Percentiles rank a stretch among this genome's conserved stretches.
phyloP scores from a whole-genome alignment of 2,329 filamentous ascomycete genomes.

The Cercospora sp. region DNA sequence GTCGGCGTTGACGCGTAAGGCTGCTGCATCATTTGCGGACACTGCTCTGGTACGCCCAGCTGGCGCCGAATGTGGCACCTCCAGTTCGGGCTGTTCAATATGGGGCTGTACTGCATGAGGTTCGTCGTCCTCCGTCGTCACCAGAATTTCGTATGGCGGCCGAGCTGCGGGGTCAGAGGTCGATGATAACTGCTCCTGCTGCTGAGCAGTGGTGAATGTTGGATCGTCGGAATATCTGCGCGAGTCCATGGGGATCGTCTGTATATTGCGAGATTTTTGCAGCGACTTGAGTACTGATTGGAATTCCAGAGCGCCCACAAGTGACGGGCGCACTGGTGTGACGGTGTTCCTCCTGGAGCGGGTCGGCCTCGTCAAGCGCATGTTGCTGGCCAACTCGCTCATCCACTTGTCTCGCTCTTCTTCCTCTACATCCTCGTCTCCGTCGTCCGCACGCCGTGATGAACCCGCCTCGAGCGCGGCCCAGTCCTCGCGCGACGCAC shows the following conservation, averaged over 20 bases:
- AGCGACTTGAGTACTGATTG: constrained; percentile 85
- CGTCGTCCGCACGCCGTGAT: constrained; percentile 50
- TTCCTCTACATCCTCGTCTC: constrained; percentile 62
- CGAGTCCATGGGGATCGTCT: constrained; percentile 66
- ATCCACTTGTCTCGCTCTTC: constrained; percentile 64
- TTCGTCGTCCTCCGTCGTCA: constrained; percentile 17
- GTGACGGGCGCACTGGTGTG: constrained; percentile 84
- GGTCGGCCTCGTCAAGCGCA: constrained; percentile 76
- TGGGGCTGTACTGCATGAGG: constrained; percentile 9
- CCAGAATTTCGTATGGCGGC: constrained; percentile 24
- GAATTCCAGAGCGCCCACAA: constrained; percentile 92
- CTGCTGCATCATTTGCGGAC: constrained; percentile 59
- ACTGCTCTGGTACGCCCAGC: constrained; percentile 51
- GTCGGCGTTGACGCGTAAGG: constrained; percentile 47
- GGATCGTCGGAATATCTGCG: constrained; percentile 69
- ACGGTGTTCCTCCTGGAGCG: constrained; percentile 70
- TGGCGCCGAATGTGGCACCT: constrained; percentile 28
- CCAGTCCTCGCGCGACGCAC: constrained; percentile 63
- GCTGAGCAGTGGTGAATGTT: constrained; percentile 46
- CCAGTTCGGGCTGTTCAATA: constrained; percentile 11
- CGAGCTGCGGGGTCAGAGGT: constrained; percentile 47
- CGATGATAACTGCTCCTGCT: constrained; percentile 50
- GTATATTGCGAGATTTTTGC: constrained; percentile 75
- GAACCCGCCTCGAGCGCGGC: constrained; percentile 58
- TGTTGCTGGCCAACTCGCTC: constrained; percentile 86